Evolutionary conservation across 352 stramenopile species (phyloP), one percentile per base, ranked within the genome.

Genomic region (Lagenidium sp.): DNA sequence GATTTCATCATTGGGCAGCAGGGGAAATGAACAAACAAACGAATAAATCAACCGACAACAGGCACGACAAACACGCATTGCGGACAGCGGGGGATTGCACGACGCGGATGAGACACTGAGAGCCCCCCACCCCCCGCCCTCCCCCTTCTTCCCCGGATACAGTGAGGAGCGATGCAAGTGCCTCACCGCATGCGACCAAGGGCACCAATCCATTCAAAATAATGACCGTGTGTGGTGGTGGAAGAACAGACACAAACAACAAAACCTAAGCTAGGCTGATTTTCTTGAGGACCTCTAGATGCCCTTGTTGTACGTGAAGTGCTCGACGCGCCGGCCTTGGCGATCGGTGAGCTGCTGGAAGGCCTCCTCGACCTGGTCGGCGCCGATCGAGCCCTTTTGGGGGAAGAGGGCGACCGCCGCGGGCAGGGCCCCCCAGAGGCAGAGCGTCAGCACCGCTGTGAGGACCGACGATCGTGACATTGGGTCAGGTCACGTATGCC

Each of bases 251-350:
- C 28, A 32, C 28, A 32, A 8, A 32, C n/a, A 19, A 29, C 23
- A 25, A 15, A 44, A 29, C 19, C 25, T 50, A 39, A 48, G 21
- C 29, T 22, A 46, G n/a, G 7, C 40, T 46, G 26, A 46, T 24
- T n/a, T 2, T 16, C 8, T 11, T 4, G 7, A 32, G 28, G 8
- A 32, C 15, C 8, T 42, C 25, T 58, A 90, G 41, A 90, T 85
- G 43, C 78, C 78, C 56, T 91, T 91, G 70, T 91, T 85, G 62
- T 91, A 91, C 36, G 66, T 68, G 49, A 87, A 82, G 28, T 73
- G 55, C 23, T 63, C 57, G 45, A 87, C 66, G 34, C 59, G 72
- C 28, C 79, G 57, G 30, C 70, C 75, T 21, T 73, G 44, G 28
- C 68, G 68, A 51, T 86, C 69, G 20, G 65, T 69, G 20, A 78